Evolutionary conservation across 352 stramenopile species (phyloP), one percentile per base, ranked within the genome.

Genomic region (Globisporangium barbulae): DNA sequence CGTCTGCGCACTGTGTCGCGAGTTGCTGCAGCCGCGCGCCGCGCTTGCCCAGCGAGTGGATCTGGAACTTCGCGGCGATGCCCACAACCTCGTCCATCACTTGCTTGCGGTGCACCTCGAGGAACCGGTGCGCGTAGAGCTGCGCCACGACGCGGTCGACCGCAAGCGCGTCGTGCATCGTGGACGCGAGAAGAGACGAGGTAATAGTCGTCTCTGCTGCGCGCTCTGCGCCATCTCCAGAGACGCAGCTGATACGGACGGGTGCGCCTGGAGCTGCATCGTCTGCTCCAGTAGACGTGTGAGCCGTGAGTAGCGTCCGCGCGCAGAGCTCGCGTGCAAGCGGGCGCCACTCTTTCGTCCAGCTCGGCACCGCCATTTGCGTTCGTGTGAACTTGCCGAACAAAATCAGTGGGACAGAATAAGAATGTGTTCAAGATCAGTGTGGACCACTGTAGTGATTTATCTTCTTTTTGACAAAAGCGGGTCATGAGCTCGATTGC

Each of bases 311-410:
- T 0, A 19, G 44, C 22, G 79, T 55, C 13, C 64, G 70, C 31
- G 47, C 69, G 35, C 70, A 88, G 31, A 91, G 72, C 54, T 89
- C 68, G 61, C 63, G 70, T 33, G 62, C 71, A 25, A 87, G 79
- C 59, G 82, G 79, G 41, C 78, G 78, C 82, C 79, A 91, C 65
- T 89, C 76, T 48, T 62, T 62, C 5, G 82, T 86, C 82, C 82
- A 91, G 49, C 70, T 71, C 1, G 82, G 78, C 39, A 61, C 66
- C 13, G 60, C 63, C 72, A 76, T 76, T 55, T 55, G 56, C 7
- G 9, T 48, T 28, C 25, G 4, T 48, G 19, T 21, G 15, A 48
- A 21, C 17, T 10, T 48, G 41, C 41, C 41, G 9, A 45, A 12
- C 33, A 4, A 53, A 53, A 33, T 53, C 15, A 7, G n/a, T 3